Percentiles rank a stretch among this genome's conserved stretches.
Evolutionary conservation across 768 basidiomycete species (phyloP).

Genomic region (Serendipita vermifera): DNA sequence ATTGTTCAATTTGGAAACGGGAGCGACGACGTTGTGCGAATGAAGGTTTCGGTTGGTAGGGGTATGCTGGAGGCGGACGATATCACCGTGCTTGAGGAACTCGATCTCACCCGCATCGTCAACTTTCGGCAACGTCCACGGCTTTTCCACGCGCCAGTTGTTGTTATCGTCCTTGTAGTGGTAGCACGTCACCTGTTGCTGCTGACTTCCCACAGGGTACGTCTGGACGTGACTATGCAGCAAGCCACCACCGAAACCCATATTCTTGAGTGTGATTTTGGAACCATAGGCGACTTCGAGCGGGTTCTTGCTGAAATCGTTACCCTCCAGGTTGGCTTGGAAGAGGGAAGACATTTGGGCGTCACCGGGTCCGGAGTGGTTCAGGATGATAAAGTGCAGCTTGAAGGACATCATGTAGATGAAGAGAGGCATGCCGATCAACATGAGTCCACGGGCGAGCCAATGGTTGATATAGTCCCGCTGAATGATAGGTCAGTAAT

Average conservation of each 20-base stretch:
- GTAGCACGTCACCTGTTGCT: conserved; percentile 98
- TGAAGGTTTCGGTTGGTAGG: conserved; percentile 86
- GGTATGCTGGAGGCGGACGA: conserved; percentile 66
- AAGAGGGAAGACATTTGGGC: conserved; percentile 98
- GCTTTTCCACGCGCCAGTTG: conserved; percentile 68
- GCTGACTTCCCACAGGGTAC: conserved; percentile 78
- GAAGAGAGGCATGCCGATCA: conserved; percentile 80
- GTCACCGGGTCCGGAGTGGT: conserved; percentile 90
- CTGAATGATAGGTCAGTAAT: conserved; percentile 29
- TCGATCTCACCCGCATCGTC: conserved; percentile 52
- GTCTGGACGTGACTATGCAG: conserved; percentile 96
- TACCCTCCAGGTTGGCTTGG: conserved; percentile 90
- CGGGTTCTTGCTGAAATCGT: conserved; percentile 85
- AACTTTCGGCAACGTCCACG: conserved; percentile 61
- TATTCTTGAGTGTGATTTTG: conserved; percentile 85
- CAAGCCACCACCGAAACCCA: conserved; percentile 94
- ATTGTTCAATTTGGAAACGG: conserved; percentile 74
- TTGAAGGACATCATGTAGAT: conserved; percentile 95
- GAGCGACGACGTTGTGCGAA: conserved; percentile 78
- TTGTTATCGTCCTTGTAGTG: conserved; percentile 99
- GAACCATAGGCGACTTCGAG: conserved; percentile 87
- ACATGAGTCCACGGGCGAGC: conserved; percentile 68
- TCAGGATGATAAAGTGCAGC: conserved; percentile 87
- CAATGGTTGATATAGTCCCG: conserved; percentile 82
- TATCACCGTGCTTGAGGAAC: conserved; percentile 63